Percentiles rank a stretch among this genome's conserved stretches.
These are phyloP conservation scores for Pyrenochaeta sp. DNA, from an alignment of 2,329 filamentous ascomycete genomes.

Conservation along the genomic window DNA sequence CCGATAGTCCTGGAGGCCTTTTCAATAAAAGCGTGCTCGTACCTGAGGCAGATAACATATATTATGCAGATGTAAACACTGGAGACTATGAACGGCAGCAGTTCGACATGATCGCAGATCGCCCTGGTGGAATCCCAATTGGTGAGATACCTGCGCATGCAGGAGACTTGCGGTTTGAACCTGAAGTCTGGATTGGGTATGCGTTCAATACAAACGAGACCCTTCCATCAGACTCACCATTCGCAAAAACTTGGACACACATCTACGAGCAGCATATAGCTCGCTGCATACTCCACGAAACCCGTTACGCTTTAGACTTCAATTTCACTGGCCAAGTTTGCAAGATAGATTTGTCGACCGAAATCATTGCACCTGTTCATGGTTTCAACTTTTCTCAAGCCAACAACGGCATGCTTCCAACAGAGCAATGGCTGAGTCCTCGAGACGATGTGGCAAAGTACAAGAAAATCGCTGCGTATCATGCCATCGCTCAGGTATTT, in stretches of 20 bases:
- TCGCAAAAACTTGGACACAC: slow-evolving; percentile 35
- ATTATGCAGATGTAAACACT: slow-evolving; percentile 36
- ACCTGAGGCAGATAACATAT: slow-evolving; percentile 37
- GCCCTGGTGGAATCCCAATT: slow-evolving; percentile 40
- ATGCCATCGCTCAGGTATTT: slow-evolving; percentile 41
- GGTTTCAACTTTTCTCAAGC: slow-evolving; percentile 38
- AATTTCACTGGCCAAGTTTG: slow-evolving; percentile 43
- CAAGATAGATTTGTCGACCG: slow-evolving; percentile 38
- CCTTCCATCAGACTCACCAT: slow-evolving; percentile 25
- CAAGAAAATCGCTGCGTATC: slow-evolving; percentile 45
- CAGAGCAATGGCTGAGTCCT: slow-evolving; percentile 34
- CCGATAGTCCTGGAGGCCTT: slow-evolving; percentile 35
- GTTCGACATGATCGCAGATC: slow-evolving; percentile 22
- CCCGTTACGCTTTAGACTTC: too few species aligned
- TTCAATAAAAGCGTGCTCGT: slow-evolving; percentile 42
- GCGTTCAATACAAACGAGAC: slow-evolving; percentile 34
- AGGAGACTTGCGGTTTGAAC: slow-evolving; percentile 39
- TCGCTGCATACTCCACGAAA: slow-evolving; percentile 44
- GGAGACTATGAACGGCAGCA: slow-evolving; percentile 41
- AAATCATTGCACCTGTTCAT: slow-evolving; percentile 25
- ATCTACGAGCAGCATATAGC: slow-evolving; percentile 39
- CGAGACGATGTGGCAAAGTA: slow-evolving; percentile 31
- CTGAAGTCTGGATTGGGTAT: slow-evolving; percentile 46
- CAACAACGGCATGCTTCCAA: slow-evolving; percentile 36
- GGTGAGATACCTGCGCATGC: slow-evolving; percentile 28